Evolutionary conservation across 768 basidiomycete species (phyloP).

Genomic region (Tulasnella sp.): DNA sequence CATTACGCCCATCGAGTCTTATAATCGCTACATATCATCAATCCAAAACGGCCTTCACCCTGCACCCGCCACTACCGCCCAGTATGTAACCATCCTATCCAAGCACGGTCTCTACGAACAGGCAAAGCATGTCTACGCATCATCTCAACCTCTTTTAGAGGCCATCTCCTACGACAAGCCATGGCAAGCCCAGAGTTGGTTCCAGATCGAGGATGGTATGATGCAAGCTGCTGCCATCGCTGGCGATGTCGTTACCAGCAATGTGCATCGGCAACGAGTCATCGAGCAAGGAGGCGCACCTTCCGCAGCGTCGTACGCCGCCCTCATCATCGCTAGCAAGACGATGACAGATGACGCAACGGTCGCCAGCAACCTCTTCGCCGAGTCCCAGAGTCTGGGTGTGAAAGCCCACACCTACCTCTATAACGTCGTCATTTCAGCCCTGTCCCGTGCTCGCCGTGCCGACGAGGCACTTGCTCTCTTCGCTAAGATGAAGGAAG

Average conservation of each 20-base stretch:
- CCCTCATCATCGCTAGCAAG: slow-evolving; percentile 78
- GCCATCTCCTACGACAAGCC: slow-evolving; percentile 44
- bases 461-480: slow-evolving; percentile 83
- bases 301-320: slow-evolving; percentile 86
- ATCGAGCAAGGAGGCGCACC: slow-evolving; percentile 73
- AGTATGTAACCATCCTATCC: slow-evolving; percentile 65
- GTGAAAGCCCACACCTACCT: slow-evolving; percentile 80
- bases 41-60: slow-evolving; percentile 49
- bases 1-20: slow-evolving; percentile 43
- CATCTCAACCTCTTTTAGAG: slow-evolving; percentile 59
- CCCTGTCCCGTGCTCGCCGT: slow-evolving; percentile 90
- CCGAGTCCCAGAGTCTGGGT: slow-evolving; percentile 65
- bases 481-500: slow-evolving; percentile 80
- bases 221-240: slow-evolving; percentile 78
- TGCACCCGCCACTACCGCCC: slow-evolving; percentile 48
- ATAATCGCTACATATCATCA: slow-evolving; percentile 47
- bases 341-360: slow-evolving; percentile 95
- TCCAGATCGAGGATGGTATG: slow-evolving; percentile 81
- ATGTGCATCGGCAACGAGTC: slow-evolving; percentile 72
- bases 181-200: slow-evolving; percentile 60
- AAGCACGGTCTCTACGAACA: slow-evolving; percentile 57
- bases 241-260: slow-evolving; percentile 74
- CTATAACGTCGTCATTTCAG: slow-evolving; percentile 96
- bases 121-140: slow-evolving; percentile 60
- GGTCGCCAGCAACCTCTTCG: slow-evolving; percentile 78